Conservation (phyloP, 1,284 basidiomycete species). For the Cutaneotrichosporon daszewskae region DNA sequence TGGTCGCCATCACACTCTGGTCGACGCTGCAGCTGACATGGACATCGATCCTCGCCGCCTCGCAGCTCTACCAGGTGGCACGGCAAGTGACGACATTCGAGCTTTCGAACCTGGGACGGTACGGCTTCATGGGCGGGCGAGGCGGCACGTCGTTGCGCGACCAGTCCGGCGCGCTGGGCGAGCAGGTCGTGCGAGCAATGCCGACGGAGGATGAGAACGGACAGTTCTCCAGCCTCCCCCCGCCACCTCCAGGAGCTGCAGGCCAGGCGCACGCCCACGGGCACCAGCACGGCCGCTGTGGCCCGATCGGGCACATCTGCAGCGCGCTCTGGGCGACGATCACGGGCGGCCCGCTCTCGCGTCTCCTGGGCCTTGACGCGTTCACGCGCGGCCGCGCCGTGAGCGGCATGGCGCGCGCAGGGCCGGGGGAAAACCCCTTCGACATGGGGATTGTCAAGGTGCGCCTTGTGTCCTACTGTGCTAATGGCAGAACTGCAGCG, state of each 20-base stretch:
- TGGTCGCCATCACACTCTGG: conserved; percentile 76
- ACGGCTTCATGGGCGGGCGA: conserved; percentile 93
- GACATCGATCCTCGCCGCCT: conserved; percentile 78
- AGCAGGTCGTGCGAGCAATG: conserved; percentile 17
- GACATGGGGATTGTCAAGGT: conserved; percentile 67
- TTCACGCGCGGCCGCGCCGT: conserved; percentile 87
- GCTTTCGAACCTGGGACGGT: conserved; percentile 88
- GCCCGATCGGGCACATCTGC: conserved; percentile 34
- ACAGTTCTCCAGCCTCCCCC: not conserved
- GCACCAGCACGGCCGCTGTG: conserved; percentile 45
- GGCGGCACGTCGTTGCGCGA: conserved; percentile 53
- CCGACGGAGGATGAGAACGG: not conserved
- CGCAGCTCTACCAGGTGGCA: conserved; percentile 85
- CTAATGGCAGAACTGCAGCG: conserved; percentile 72
- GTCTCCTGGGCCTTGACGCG: conserved; percentile 82
- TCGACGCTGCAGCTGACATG: conserved; percentile 84
- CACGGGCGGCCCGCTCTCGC: conserved; percentile 57
- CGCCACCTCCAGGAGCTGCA: not conserved
- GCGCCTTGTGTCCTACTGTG: conserved; percentile 8
- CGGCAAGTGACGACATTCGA: conserved; percentile 96
- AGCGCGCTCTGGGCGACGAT: conserved; percentile 20
- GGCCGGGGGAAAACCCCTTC: conserved; percentile 81
- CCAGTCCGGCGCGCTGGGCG: conserved; percentile 45
- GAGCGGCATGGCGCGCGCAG: conserved; percentile 61
- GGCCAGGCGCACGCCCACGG: conserved; percentile 13